Evolutionary conservation across 2,329 filamentous ascomycete genomes (phyloP), one percentile per base, ranked within the genome.

Genomic region (Neofusicoccum kwambonambiense): DNA sequence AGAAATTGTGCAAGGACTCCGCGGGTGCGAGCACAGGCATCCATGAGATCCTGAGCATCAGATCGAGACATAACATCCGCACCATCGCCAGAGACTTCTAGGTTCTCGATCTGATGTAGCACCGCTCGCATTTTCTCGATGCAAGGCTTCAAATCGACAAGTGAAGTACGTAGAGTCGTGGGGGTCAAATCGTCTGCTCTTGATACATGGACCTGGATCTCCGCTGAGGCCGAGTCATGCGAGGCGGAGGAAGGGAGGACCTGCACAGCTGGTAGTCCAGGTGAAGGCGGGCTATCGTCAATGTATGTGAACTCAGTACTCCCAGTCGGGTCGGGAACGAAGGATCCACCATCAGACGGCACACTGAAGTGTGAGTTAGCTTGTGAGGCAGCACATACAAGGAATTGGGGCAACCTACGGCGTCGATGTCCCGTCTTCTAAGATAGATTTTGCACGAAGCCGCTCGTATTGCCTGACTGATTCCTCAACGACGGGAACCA

Each of bases 261-360:
- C 6, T 34, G 54, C 12, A 22, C 37, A 13, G n/a, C 52, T 15
- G 52, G 52, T 13, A 31, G 52, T 13, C 13, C 37, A 11, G 52
- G 52, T 2, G 52, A 56, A 7, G 52, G 52, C 9, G 52, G 52
- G 27, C 52, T 56, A 9, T 56, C 52, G 52, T 56, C 52, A 31
- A 56, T 56, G n/a, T 56, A 56, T 27, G 52, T 56, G 52, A 56
- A 56, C 9, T 56, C 52, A 6, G 52, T 42, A 11, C 52, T 56
- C 13, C 52, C 52, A 19, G 19, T 57, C 2, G 54, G 39, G 34
- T 44, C 54, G 27, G 35, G 12, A n/a, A 44, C 27, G 15, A 15
- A 15, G 13, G 22, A 31, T 15, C 13, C 22, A 12, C 31, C 22
- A 15, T 41, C 19, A 17, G 54, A 34, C 12, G 39, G 19, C n/a